Evolutionary conservation across 176 grass and related monocot genomes (phyloP), one percentile per base, ranked within the genome.

Genomic region (Aegilops umbellulata): DNA sequence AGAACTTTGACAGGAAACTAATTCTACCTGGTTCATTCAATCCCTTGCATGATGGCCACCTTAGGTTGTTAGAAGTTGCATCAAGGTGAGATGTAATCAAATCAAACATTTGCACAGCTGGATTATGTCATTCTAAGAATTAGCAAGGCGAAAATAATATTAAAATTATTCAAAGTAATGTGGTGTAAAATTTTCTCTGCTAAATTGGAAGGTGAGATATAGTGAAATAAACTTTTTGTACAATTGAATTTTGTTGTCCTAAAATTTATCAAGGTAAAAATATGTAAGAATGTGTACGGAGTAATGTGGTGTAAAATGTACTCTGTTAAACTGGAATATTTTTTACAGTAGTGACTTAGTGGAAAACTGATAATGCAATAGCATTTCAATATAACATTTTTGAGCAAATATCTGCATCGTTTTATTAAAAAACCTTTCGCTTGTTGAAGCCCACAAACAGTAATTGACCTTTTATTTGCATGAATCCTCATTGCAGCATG

Each of bases 11-110:
- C 25, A 92, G 90, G 85, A 98, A 90, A 85, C 60, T 98, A 38
- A 94, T 98, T 85, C 82, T 98, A 74, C 84, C 96, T 76, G 96
- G 96, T 89, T 98, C 96, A 84, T 95, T 98, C 90, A 94, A 98
- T 89, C 96, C 96, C n/a, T 73, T 98, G 84, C 96, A 98, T 91
- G 96, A 94, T 92, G 96, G 96, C 4, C 96, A 98, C 72, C 78
- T 98, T 67, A 98, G 72, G 83, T 76, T 95, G 80, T 83, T 95
- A 62, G 91, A 98, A 62, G 90, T 92, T 94, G 92, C 92, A 80
- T 84, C 84, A 84, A 94, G 88, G 97, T 98, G 53, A 77, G 75
- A 74, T 90, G 60, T 82, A 32, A 58, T 11, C 6, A 30, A 22
- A 82, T 58, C 25, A 72, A 42, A 65, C 26, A 75, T 83, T 41